Percentiles rank a stretch among this genome's conserved stretches.
Conservation (phyloP, 2,329 filamentous ascomycete genomes). For the Gyromitra esculenta region DNA sequence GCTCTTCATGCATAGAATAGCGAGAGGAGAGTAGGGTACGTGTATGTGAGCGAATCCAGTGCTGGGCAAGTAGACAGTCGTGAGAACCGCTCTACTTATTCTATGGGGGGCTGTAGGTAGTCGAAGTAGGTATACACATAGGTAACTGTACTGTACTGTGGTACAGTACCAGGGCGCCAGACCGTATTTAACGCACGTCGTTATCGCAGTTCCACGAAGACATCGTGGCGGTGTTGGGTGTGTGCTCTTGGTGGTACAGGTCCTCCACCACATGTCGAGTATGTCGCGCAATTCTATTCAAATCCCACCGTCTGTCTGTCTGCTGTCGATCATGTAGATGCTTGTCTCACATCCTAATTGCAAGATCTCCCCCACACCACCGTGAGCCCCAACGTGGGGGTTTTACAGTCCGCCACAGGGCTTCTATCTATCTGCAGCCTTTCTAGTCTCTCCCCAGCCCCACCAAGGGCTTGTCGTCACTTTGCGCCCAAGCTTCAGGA, state of each 20-base stretch:
- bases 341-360: slow-evolving; percentile 44
- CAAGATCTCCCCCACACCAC: slow-evolving; percentile 15
- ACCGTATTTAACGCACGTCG: slow-evolving; percentile 1
- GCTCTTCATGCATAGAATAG: slow-evolving; percentile 5
- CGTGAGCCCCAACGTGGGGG: slow-evolving; percentile 29
- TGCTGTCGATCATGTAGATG: slow-evolving; percentile 42
- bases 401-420: slow-evolving; percentile 6
- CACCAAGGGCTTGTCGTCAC: slow-evolving; percentile 17
- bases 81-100: too few relatives aligned
- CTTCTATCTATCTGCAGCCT: slow-evolving; percentile 26
- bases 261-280: background rate
- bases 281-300: slow-evolving; percentile 29
- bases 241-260: too few relatives aligned
- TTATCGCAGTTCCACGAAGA: background rate
- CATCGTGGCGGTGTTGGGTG: slow-evolving; percentile 7
- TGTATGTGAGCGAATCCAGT: slow-evolving; percentile 37
- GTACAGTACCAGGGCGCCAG: background rate
- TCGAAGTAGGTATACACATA: background rate
- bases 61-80: background rate
- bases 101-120: background rate
- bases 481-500: slow-evolving; percentile 16
- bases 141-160: background rate
- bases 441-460: slow-evolving; percentile 14
- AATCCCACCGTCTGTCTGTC: slow-evolving; percentile 8
- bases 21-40: too few relatives aligned